A percentile compares a stretch with the other conserved stretches of the same genome.
Conservation (phyloP, 805 yeast species). For the Ogataea methanolica region DNA sequence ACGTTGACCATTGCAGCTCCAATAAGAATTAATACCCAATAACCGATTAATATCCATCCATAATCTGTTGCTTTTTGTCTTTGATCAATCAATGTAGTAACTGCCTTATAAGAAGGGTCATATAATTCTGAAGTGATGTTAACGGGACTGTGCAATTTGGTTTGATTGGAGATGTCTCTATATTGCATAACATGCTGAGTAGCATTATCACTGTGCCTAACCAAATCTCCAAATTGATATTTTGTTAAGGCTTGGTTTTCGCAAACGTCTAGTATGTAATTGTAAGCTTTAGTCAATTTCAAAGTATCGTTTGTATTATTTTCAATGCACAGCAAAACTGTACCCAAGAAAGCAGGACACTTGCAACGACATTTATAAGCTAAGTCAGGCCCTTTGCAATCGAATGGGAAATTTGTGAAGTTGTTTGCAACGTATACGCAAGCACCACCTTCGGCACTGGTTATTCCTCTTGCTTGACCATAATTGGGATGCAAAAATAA, state of each 20-base stretch:
- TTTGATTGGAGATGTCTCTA: conserved; percentile 8
- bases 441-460: conserved; percentile 33
- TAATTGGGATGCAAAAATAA: neutral
- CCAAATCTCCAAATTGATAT: conserved; percentile 26
- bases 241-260: conserved; percentile 27
- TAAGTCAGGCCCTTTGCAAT: conserved; percentile 30
- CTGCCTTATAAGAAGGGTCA: conserved; percentile 24
- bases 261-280: conserved; percentile 32
- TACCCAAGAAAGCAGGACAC: conserved; percentile 31
- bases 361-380: conserved; percentile 32
- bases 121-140: conserved; percentile 21
- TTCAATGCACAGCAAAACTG: conserved; percentile 33
- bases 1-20: conserved; percentile 25
- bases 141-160: conserved; percentile 26
- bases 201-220: conserved; percentile 26
- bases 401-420: conserved; percentile 29
- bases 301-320: conserved; percentile 23
- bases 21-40: conserved; percentile 29
- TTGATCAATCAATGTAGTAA: conserved; percentile 24
- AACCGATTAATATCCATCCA: conserved; percentile 26
- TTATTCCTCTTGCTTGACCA: conserved; percentile 26
- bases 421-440: conserved; percentile 33
- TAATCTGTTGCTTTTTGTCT: conserved; percentile 26
- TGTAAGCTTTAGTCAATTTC: conserved; percentile 27
- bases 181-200: conserved; percentile 14